Conservation (phyloP, 106 monocot species). For the Gastrodia elata region DNA sequence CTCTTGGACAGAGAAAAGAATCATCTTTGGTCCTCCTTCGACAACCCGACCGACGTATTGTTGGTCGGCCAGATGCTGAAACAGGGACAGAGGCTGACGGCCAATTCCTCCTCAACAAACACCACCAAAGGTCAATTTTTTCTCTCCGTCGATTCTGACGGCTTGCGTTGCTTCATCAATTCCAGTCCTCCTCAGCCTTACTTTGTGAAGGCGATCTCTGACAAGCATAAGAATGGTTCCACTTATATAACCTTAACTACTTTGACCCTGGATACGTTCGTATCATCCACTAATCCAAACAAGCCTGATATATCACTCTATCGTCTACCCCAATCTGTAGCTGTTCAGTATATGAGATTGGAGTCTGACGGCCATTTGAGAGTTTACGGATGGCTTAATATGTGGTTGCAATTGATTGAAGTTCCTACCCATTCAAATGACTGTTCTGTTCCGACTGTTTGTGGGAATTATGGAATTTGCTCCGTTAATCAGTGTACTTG, state of each 20-base stretch:
- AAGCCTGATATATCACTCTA: not conserved
- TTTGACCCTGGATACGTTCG: not conserved
- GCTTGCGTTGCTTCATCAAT: constrained; percentile 9
- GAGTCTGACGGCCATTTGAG: constrained; percentile 4
- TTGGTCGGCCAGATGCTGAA: constrained; percentile 17
- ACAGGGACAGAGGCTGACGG: constrained; percentile 11
- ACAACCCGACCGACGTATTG: constrained; percentile 3
- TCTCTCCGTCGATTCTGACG: constrained; percentile 1
- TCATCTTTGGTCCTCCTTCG: constrained; percentile 2
- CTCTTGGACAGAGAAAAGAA: not conserved
- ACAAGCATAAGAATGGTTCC: not conserved
- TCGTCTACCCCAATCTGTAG: not conserved
- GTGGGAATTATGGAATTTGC: constrained; percentile 30
- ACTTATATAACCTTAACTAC: not conserved
- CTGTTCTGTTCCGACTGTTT: constrained; percentile 12
- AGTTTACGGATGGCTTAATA: constrained; percentile 11
- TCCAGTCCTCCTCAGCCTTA: constrained; percentile 21
- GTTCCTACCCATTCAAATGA: constrained; percentile 12
- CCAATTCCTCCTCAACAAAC: constrained; percentile 8
- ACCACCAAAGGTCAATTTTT: constrained; percentile 3
- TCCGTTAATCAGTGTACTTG: constrained; percentile 22
- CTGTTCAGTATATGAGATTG: constrained; percentile 5
- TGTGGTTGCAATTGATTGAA: not conserved
- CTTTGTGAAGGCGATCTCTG: not conserved
- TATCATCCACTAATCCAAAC: not conserved